These are phyloP conservation scores for Umbelopsis isabellina DNA, from an alignment of 192 early-diverging fungal genomes.

Conservation along the genomic window DNA sequence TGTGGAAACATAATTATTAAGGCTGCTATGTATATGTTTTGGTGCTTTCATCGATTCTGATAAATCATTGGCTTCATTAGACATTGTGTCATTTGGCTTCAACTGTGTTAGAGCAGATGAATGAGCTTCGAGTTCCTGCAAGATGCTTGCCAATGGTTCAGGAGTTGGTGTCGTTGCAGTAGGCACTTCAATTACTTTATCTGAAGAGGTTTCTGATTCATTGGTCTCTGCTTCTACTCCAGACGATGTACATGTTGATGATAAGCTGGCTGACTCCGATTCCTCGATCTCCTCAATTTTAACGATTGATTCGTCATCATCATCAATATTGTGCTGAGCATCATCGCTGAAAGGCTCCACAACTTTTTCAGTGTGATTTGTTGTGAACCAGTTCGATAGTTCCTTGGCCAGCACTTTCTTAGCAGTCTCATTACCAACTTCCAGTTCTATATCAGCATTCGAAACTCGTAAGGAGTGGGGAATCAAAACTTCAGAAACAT, in stretches of 20 bases:
- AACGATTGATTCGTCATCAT: not conserved
- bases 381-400: conserved; percentile 13
- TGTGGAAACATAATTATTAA: not conserved
- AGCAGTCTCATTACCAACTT: not conserved
- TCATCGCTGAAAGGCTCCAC: no score
- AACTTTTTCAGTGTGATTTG: not conserved
- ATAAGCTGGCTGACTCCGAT: no score
- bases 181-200: no score
- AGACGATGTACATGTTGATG: no score
- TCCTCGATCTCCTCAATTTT: no score
- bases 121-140: not conserved
- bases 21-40: not conserved
- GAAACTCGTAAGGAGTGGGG: not conserved
- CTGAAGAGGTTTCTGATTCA: no score
- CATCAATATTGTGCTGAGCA: not conserved
- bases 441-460: not conserved
- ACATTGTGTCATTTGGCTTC: not conserved
- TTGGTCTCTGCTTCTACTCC: no score
- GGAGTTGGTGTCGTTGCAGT: no score
- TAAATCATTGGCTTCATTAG: not conserved
- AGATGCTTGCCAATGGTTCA: no score
- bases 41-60: not conserved
- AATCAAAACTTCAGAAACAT: conserved; percentile 11
- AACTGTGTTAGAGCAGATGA: not conserved
- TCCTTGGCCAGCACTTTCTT: not conserved